These are phyloP conservation scores for Pseudonectria buxi DNA, from an alignment of 2,329 filamentous ascomycete species.

Conservation along the genomic window DNA sequence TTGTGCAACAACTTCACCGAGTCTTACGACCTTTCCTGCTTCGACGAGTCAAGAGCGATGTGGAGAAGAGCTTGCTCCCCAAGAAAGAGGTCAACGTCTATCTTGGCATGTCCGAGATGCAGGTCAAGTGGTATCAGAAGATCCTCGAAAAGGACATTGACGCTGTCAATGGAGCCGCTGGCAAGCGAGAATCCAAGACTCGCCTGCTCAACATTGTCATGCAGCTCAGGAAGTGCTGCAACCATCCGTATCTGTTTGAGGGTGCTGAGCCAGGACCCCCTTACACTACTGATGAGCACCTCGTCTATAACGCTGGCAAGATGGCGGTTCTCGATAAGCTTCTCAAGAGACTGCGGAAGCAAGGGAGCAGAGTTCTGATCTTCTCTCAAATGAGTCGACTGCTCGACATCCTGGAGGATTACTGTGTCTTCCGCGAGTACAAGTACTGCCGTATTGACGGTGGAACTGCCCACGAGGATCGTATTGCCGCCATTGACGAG, in stretches of 20 bases:
- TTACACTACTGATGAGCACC: constrained; percentile 95
- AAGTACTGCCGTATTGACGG: constrained; percentile 98
- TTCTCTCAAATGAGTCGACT: constrained; percentile 99
- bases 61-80: constrained; percentile 93
- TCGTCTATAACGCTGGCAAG: constrained; percentile 89
- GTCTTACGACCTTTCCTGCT: constrained; percentile 90
- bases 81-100: constrained; percentile 98
- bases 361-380: constrained; percentile 93
- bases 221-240: constrained; percentile 98
- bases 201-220: constrained; percentile 97
- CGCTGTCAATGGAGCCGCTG: constrained; percentile 91
- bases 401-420: constrained; percentile 94
- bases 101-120: constrained; percentile 98
- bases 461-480: constrained; percentile 92
- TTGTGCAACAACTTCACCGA: constrained; percentile 91
- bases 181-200: constrained; percentile 96
- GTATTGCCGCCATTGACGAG: constrained; percentile 94
- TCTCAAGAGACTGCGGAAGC: constrained; percentile 70
- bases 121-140: constrained; percentile 98
- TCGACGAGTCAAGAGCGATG: constrained; percentile 92
- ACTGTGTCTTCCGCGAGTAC: constrained; percentile 91
- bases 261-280: constrained; percentile 94
- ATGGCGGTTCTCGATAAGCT: constrained; percentile 97
- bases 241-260: constrained; percentile 96
- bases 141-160: constrained; percentile 99